phyloP scores from a whole-genome alignment of 1,284 basidiomycete genomes.

The Inonotus obliquus region DNA sequence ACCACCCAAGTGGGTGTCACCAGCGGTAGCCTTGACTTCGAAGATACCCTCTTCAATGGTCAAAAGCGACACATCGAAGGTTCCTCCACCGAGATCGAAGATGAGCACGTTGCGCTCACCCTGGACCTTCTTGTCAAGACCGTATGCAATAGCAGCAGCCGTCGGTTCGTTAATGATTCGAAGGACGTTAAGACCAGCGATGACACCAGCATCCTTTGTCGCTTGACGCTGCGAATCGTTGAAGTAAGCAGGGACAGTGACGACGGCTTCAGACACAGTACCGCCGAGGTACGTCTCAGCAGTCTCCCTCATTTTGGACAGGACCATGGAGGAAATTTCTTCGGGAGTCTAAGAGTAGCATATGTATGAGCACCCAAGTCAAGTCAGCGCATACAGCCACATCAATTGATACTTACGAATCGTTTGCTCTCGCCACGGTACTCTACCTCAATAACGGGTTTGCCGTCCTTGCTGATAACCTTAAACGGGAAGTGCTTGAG shows the following conservation, averaged over 20 bases:
- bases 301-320: constrained; percentile 97
- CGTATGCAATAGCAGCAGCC: constrained; percentile 93
- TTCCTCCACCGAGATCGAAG: constrained; percentile 98
- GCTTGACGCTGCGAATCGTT: constrained; percentile 96
- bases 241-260: constrained; percentile 97
- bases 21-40: constrained; percentile 98
- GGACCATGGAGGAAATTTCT: constrained; percentile 97
- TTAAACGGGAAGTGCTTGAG: constrained; percentile 96
- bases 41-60: constrained; percentile 99
- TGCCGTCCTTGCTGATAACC: constrained; percentile 76
- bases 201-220: constrained; percentile 91
- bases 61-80: constrained; percentile 97
- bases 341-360: constrained; percentile 70
- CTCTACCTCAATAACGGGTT: constrained; percentile 86
- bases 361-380: constrained; percentile 14
- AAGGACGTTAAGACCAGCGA: constrained; percentile 88
- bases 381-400: constrained; percentile 4
- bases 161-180: constrained; percentile 98
- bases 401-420: constrained; percentile 61
- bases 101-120: constrained; percentile 94
- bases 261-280: constrained; percentile 83
- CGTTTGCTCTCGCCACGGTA: constrained; percentile 91
- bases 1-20: constrained; percentile 98
- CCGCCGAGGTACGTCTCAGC: constrained; percentile 95
- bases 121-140: constrained; percentile 83